Evolutionary conservation across 2,329 filamentous ascomycete genomes (phyloP), one percentile per base, ranked within the genome.

Genomic region (Talaromyces sp.): DNA sequence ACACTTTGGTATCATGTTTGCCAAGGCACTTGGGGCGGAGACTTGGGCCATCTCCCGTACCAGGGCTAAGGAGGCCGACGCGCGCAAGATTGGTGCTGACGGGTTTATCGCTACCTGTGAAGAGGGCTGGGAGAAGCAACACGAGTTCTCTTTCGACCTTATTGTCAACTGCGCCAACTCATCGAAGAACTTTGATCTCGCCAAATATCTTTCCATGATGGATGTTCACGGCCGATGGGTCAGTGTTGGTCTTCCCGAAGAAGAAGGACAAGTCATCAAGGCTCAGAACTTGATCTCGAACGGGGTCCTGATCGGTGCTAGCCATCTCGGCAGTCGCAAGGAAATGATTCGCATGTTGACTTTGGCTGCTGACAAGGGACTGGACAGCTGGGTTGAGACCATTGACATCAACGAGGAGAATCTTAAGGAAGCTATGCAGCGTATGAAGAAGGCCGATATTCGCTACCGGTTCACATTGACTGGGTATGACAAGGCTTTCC

Each of bases 151-250:
- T 50, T 84, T 86, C 71, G 84, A 86, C 71, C 88, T 87, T 73
- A 87, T 84, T 68, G 85, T 91, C 75, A 90, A 91, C 79, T 88
- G 87, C 60, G 90, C 91, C 64, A 88, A 84, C 75, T 87, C 90
- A 78, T 95, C 95, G 65, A 89, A 86, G 71, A 77, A 79, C 57
- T 86, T 88, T 67, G 79, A 86, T 68, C 71, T 88, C 37, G 66
- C 74, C 37, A 71, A 88, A 66, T 96, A 95, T 80, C 85, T 96
- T 70, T 85, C 84, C 65, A 84, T 92, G 70, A 84, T 96, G 73
- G 92, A 93, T 77, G 87, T 93, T 63, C 90, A 92, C 78, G 90
- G 89, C 63, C 84, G 83, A 72, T 95, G 90, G 86, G 85, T 93
- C 74, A 90, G 84, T 70, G 89, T 93, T 60, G 91, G 90, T 46